Evolutionary conservation across 306 rosid species (phyloP).

Genomic region (Bauhinia variegata): DNA sequence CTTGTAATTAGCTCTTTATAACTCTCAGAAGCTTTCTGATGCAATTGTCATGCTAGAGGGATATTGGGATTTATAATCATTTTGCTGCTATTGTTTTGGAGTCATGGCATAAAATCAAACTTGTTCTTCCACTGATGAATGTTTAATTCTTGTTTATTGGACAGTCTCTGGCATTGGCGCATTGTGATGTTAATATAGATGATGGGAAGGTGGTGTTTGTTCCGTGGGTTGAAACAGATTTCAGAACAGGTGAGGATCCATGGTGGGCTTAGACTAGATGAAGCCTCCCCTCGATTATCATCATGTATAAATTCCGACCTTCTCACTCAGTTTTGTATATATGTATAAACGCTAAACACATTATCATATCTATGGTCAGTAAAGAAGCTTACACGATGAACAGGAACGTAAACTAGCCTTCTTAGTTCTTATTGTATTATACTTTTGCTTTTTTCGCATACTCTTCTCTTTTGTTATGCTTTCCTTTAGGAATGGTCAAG

Average conservation of each 20-base stretch:
- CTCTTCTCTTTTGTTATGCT: neutral
- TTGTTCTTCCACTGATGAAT: neutral
- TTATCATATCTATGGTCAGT: conserved; percentile 19
- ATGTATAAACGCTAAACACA: conserved; percentile 29
- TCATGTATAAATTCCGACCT: conserved; percentile 10
- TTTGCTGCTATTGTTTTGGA: neutral
- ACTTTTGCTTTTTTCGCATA: neutral
- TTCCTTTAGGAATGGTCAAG: too few relatives aligned
- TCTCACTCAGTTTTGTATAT: conserved; percentile 29
- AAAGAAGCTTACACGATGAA: conserved; percentile 21
- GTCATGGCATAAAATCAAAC: neutral
- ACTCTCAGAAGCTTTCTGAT: neutral
- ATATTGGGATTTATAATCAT: neutral
- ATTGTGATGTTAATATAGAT: conserved; percentile 56
- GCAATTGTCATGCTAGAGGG: neutral
- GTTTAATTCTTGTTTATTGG: conserved; percentile 27
- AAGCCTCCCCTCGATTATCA: conserved; percentile 5
- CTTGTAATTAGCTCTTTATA: neutral
- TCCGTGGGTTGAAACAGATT: conserved; percentile 94
- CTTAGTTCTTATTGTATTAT: neutral
- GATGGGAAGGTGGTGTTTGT: conserved; percentile 84
- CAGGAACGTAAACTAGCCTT: neutral
- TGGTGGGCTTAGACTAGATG: conserved; percentile 73
- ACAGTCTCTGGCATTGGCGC: conserved; percentile 86
- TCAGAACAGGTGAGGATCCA: conserved; percentile 86